phyloP scores from a whole-genome alignment of 2,329 filamentous ascomycete genomes.

The Diaporthe vexans region DNA sequence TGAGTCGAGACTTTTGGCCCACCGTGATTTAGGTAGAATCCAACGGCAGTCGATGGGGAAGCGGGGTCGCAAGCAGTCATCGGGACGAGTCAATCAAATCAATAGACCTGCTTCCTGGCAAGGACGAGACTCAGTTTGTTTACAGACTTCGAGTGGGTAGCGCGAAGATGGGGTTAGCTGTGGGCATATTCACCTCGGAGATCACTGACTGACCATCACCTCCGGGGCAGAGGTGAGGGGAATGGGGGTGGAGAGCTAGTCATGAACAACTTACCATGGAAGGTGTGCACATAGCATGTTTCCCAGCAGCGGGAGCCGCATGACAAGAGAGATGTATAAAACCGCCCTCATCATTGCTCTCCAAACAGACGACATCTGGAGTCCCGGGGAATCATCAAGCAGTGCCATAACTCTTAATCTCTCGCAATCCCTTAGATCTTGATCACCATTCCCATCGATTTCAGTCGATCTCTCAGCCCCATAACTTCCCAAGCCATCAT shows the following conservation, averaged over 20 bases:
- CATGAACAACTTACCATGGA: not conserved
- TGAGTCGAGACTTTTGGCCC: too few relatives aligned
- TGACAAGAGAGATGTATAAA: not conserved
- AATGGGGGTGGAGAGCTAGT: constrained; percentile 7
- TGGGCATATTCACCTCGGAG: too few relatives aligned
- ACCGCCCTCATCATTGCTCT: too few relatives aligned
- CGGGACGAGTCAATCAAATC: not conserved
- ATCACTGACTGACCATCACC: not conserved
- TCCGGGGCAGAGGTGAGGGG: not conserved
- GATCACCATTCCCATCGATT: not conserved
- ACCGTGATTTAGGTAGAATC: too few relatives aligned
- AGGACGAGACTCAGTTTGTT: not conserved
- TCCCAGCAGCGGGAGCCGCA: too few relatives aligned
- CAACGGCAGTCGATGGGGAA: not conserved
- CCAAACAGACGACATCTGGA: not conserved
- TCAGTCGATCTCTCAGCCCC: not conserved
- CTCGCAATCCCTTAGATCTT: too few relatives aligned
- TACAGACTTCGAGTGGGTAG: not conserved
- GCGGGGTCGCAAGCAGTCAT: too few relatives aligned
- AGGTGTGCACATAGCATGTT: not conserved
- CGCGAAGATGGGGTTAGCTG: not conserved
- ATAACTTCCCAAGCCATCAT: not conserved
- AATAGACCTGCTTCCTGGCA: not conserved
- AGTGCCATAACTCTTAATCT: not conserved
- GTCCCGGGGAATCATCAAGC: not conserved